Percentiles rank a stretch among this genome's conserved stretches.
Conservation (phyloP, 139 green algal species). For the Yamagishiella unicocca region DNA sequence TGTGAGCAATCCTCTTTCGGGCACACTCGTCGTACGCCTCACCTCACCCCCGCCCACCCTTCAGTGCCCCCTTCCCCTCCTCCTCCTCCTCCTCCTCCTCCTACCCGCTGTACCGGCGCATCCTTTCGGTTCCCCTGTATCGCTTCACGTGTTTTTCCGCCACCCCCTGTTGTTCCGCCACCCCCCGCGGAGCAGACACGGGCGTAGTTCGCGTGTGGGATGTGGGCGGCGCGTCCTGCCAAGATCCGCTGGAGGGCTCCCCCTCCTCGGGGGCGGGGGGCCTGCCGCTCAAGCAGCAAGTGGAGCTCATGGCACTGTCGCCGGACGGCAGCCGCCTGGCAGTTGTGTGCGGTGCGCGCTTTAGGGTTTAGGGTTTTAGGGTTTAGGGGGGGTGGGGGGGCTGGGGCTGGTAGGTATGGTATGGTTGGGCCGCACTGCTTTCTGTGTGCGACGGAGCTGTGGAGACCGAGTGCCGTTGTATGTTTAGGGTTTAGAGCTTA, state of each 20-base stretch:
- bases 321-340: constrained; percentile 32
- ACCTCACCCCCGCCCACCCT: not conserved
- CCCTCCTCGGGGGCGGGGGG: constrained; percentile 14
- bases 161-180: not conserved
- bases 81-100: too few relatives aligned
- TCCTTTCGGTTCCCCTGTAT: too few relatives aligned
- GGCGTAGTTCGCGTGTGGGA: constrained; percentile 26
- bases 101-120: too few relatives aligned
- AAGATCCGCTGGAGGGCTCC: not conserved
- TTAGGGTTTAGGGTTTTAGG: too few relatives aligned
- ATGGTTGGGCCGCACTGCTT: too few relatives aligned
- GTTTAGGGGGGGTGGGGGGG: too few relatives aligned
- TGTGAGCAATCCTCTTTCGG: too few relatives aligned
- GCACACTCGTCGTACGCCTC: not conserved
- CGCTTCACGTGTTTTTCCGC: not conserved
- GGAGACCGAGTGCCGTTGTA: too few relatives aligned
- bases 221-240: not conserved
- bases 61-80: too few relatives aligned
- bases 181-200: not conserved
- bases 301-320: constrained; percentile 15
- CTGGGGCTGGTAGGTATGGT: too few relatives aligned
- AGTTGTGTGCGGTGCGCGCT: constrained; percentile 9
- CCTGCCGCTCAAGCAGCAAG: not conserved
- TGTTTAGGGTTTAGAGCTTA: too few relatives aligned
- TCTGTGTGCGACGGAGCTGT: too few relatives aligned